Conservation (phyloP, 2,329 filamentous ascomycete species). For the Colletotrichum tabaci region DNA sequence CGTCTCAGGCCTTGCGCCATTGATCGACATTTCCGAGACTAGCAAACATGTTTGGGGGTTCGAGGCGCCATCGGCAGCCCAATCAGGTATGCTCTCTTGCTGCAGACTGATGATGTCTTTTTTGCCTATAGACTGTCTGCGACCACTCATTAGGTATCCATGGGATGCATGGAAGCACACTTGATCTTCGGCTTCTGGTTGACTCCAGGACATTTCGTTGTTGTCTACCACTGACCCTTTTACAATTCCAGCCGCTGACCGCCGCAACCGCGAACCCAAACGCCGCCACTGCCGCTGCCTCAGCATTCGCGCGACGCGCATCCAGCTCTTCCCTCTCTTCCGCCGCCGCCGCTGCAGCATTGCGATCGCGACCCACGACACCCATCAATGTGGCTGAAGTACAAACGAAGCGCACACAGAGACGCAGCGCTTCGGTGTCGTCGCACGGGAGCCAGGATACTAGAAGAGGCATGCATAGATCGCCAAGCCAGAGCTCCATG, state of each 20-base stretch:
- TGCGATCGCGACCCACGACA: conserved; percentile 82
- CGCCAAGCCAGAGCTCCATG: conserved; percentile 85
- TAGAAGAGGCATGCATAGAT: conserved; percentile 70
- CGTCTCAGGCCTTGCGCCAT: conserved; percentile 45
- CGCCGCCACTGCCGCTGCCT: conserved; percentile 84
- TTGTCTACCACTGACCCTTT: conserved; percentile 40
- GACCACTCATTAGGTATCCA: background rate
- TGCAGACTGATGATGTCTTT: background rate
- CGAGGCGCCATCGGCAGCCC: conserved; percentile 64
- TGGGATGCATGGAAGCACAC: background rate
- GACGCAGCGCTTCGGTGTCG: conserved; percentile 80
- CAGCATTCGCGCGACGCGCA: conserved; percentile 82
- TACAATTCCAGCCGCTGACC: conserved; percentile 69
- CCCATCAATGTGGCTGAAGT: conserved; percentile 86
- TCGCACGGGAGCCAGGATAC: conserved; percentile 70
- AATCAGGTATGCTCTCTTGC: conserved; percentile 57
- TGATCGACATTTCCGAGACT: conserved; percentile 33
- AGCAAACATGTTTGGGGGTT: conserved; percentile 65
- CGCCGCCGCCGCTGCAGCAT: conserved; percentile 87
- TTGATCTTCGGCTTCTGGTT: background rate
- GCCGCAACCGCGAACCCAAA: conserved; percentile 77
- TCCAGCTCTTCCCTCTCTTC: conserved; percentile 80
- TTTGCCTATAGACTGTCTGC: background rate
- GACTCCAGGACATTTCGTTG: background rate
- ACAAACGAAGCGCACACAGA: conserved; percentile 87